Evolutionary conservation across 2,329 filamentous ascomycete species (phyloP).

Genomic region (Nothophaeocryptopus gaeumannii): DNA sequence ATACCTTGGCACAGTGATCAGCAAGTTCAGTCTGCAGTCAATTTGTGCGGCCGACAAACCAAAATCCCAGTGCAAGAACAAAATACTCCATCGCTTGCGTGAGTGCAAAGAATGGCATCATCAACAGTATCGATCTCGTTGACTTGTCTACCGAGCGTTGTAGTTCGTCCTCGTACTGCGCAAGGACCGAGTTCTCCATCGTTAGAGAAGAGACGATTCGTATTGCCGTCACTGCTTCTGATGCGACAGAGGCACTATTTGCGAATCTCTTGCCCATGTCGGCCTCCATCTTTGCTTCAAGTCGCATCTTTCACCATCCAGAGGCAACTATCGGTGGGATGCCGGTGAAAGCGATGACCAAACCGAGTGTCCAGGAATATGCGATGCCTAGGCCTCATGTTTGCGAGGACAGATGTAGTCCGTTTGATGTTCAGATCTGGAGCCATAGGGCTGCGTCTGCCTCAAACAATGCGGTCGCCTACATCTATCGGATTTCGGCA

Average conservation of each 20-base stretch:
- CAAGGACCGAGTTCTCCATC: slow-evolving; percentile 27
- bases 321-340: slow-evolving; percentile 43
- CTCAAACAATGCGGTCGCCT: too few species aligned
- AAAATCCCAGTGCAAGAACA: slow-evolving; percentile 34
- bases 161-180: slow-evolving; percentile 25
- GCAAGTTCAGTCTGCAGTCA: too few species aligned
- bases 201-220: slow-evolving; percentile 30
- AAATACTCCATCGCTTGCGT: slow-evolving; percentile 34
- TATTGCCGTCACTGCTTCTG: slow-evolving; percentile 30
- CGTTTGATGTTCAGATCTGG: too few species aligned
- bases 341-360: slow-evolving; percentile 43
- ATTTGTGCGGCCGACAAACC: slow-evolving; percentile 23
- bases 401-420: too few species aligned
- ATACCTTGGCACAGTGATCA: too few species aligned
- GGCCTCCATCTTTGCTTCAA: slow-evolving; percentile 30
- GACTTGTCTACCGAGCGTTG: slow-evolving; percentile 14
- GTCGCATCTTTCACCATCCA: slow-evolving; percentile 45
- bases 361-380: slow-evolving; percentile 49
- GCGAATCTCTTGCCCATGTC: slow-evolving; percentile 24
- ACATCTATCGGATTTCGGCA: too few species aligned
- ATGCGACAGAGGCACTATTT: slow-evolving; percentile 29
- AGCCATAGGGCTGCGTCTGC: too few species aligned
- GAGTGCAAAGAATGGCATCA: slow-evolving; percentile 24
- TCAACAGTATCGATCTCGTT: neutral
- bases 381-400: slow-evolving; percentile 38